Evolutionary conservation across 805 yeast species (phyloP), one percentile per base, ranked within the genome.

Genomic region (Starmerella scarabaei): DNA sequence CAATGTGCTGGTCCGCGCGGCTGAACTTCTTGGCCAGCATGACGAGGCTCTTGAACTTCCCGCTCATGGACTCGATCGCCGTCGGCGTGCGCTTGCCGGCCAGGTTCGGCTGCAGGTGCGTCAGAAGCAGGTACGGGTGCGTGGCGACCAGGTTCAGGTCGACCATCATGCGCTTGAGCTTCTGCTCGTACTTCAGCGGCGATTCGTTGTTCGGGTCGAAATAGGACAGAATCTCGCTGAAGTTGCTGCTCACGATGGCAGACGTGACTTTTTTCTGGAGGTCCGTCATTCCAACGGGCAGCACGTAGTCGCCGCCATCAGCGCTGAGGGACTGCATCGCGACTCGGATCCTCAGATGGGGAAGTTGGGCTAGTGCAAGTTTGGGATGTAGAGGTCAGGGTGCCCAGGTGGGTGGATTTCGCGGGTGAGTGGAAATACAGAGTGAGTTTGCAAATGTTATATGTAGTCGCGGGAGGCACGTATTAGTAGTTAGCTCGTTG

Each of bases 161-260:
- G 42, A 71, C 60, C 43, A 82, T 71, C 58, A 93, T 72, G 6
- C 82, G 78, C 44, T 75, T 71, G 57, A 88, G 66, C 39, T 47
- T 47, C 6, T 31, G 37, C 0, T 93, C 77, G 53, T 82, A 65
- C 31, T 37, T 38, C 28, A 80, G 71, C 21, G 81, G 72, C 35
- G 68, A 68, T 36, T 72, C 75, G 35, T 58, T 51, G n/a, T 56
- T 45, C 31, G 59, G 65, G 40, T 84, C 93, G 54, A 82, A 85
- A 57, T 79, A 86, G 59, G 84, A 77, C 51, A 88, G 65, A 42
- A 88, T 84, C 55, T 86, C 97, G 26, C 88, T 75, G 56, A 86
- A 88, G 60, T 88, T 97, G 30, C 85, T 65, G 1, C 94, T 81
- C 11, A 88, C 81, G 23, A 91, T 85, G 56, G 85, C 94, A 58